These are phyloP conservation scores for Drechslera avenae DNA, from an alignment of 2,329 filamentous ascomycete species.

Conservation along the genomic window DNA sequence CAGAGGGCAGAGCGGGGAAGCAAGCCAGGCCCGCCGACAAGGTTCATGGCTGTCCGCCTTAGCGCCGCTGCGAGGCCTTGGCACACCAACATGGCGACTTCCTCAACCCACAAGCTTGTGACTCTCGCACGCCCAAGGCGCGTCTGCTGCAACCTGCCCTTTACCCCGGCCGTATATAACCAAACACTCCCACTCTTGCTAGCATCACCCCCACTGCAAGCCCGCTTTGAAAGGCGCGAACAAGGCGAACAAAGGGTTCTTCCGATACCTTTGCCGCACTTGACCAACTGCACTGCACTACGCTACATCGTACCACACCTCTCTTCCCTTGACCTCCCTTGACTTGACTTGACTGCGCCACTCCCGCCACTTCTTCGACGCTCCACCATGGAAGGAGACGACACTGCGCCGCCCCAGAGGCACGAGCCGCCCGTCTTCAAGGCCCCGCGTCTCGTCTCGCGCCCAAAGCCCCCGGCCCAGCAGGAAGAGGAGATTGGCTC, in stretches of 20 bases:
- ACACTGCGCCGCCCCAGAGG: constrained; percentile 20
- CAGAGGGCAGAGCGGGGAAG: too few species aligned
- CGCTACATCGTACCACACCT: neutral
- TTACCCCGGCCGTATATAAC: too few species aligned
- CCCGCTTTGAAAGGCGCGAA: too few species aligned
- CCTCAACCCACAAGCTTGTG: too few species aligned
- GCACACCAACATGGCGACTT: neutral
- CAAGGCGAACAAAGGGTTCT: neutral
- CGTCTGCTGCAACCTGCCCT: too few species aligned
- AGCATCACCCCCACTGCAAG: neutral
- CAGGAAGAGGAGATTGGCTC: constrained; percentile 85
- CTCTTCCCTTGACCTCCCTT: neutral
- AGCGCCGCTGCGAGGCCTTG: too few species aligned
- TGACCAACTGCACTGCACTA: too few species aligned
- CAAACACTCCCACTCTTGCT: too few species aligned
- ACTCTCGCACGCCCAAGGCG: too few species aligned
- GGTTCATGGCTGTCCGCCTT: too few species aligned
- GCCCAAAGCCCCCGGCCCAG: constrained; percentile 67
- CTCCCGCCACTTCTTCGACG: too few species aligned
- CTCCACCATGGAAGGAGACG: constrained; percentile 42
- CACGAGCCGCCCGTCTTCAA: constrained; percentile 34
- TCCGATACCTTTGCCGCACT: too few species aligned
- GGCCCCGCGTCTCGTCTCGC: constrained; percentile 44
- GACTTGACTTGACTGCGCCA: neutral
- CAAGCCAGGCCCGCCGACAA: neutral